Conservation (phyloP, 768 basidiomycete genomes). For the Hemileccinum impolitum region DNA sequence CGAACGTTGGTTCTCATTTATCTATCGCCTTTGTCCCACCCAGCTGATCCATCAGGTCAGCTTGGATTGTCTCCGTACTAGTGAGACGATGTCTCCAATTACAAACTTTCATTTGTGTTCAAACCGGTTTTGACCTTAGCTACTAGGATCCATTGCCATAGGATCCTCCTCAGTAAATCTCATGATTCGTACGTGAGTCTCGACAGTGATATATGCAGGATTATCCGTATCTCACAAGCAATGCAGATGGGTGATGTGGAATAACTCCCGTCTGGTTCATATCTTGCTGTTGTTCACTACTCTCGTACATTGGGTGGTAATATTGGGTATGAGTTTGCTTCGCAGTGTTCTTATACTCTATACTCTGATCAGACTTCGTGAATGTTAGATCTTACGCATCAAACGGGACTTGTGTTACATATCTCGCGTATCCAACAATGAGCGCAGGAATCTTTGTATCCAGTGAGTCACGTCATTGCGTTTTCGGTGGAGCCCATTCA, state of each 20-base stretch:
- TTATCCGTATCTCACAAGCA: neutral
- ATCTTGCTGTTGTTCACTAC: neutral
- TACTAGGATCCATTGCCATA: slow-evolving; percentile 1
- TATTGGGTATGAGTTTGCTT: neutral
- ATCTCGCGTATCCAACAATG: neutral
- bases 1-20: slow-evolving; percentile 2
- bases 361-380: slow-evolving; percentile 1
- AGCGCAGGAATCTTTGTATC: slow-evolving; percentile 9
- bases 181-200: slow-evolving; percentile 17
- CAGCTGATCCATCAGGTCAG: slow-evolving; percentile 1
- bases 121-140: neutral
- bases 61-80: neutral
- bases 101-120: neutral
- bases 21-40: neutral
- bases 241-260: slow-evolving; percentile 19
- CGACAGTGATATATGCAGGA: neutral
- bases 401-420: slow-evolving; percentile 1
- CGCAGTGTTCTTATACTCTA: neutral
- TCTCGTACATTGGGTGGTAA: slow-evolving; percentile 14
- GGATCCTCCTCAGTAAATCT: slow-evolving; percentile 16
- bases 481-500: neutral
- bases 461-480: slow-evolving; percentile 8
- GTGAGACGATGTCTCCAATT: slow-evolving; percentile 1
- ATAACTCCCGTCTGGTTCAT: slow-evolving; percentile 1
- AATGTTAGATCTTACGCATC: neutral